Evolutionary conservation across 2,329 filamentous ascomycete species (phyloP).

Genomic region (Metarhizium robertsii): DNA sequence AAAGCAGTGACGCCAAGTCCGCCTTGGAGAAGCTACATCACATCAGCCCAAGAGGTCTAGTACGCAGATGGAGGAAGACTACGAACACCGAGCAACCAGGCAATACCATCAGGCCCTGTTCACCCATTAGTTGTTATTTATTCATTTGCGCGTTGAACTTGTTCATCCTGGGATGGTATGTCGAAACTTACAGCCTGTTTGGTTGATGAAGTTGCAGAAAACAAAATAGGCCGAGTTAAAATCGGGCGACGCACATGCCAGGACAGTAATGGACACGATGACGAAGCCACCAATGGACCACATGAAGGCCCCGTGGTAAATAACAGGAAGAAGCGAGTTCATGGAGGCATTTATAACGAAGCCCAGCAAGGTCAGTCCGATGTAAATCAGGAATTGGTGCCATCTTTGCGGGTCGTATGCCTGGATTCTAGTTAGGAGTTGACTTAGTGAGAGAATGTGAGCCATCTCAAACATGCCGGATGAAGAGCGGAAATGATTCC

Average conservation of each 20-base stretch:
- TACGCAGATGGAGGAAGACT: too few species aligned
- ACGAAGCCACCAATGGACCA: slow-evolving; percentile 62
- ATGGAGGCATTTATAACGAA: slow-evolving; percentile 22
- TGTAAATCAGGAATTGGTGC: slow-evolving; percentile 56
- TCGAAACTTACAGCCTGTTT: slow-evolving; percentile 16
- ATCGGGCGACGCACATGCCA: slow-evolving; percentile 54
- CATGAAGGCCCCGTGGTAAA: slow-evolving; percentile 59
- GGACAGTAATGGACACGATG: slow-evolving; percentile 58
- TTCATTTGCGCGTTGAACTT: too few species aligned
- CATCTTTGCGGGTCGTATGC: slow-evolving; percentile 48
- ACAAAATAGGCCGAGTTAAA: slow-evolving; percentile 31
- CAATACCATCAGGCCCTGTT: slow-evolving; percentile 22
- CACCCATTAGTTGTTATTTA: background rate
- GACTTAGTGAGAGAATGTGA: background rate
- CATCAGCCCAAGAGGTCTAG: background rate
- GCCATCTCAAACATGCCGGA: slow-evolving; percentile 17
- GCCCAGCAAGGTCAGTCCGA: slow-evolving; percentile 17
- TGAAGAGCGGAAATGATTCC: slow-evolving; percentile 55
- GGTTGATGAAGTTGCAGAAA: slow-evolving; percentile 22
- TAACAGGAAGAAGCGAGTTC: slow-evolving; percentile 19
- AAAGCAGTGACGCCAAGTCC: slow-evolving; percentile 24
- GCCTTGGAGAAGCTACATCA: slow-evolving; percentile 18
- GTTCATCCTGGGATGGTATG: too few species aligned
- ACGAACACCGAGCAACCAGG: slow-evolving; percentile 21
- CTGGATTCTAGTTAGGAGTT: background rate